phyloP scores from a whole-genome alignment of 2,329 filamentous ascomycete genomes.

The Chaetothyriales sp. region DNA sequence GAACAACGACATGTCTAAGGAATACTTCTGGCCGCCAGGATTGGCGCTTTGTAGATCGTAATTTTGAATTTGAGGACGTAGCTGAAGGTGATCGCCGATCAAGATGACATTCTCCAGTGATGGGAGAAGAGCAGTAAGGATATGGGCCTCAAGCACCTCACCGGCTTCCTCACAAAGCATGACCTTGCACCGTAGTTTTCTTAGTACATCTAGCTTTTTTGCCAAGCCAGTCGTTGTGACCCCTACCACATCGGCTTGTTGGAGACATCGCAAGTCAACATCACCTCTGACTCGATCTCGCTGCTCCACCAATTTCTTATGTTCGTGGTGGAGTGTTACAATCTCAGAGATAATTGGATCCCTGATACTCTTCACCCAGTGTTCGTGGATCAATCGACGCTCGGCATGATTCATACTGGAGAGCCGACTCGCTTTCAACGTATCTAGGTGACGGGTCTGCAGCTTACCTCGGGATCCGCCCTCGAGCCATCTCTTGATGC shows the following conservation, averaged over 20 bases:
- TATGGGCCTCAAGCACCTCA: slow-evolving; percentile 30
- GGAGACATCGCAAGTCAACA: slow-evolving; percentile 20
- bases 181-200: slow-evolving; percentile 29
- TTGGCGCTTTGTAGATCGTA: slow-evolving; percentile 26
- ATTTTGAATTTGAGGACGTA: slow-evolving; percentile 29
- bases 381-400: too few relatives aligned
- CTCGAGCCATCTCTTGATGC: too few relatives aligned
- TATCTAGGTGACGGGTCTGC: too few relatives aligned
- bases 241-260: slow-evolving; percentile 37
- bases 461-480: too few relatives aligned
- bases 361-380: too few relatives aligned
- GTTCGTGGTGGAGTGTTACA: too few relatives aligned
- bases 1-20: slow-evolving; percentile 39
- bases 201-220: slow-evolving; percentile 31
- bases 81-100: slow-evolving; percentile 34
- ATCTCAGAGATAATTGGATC: too few relatives aligned
- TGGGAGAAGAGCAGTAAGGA: slow-evolving; percentile 29
- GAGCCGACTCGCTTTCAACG: too few relatives aligned
- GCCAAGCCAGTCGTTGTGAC: slow-evolving; percentile 42
- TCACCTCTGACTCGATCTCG: too few relatives aligned
- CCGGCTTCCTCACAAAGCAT: slow-evolving; percentile 33
- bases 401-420: too few relatives aligned
- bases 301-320: too few relatives aligned
- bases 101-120: slow-evolving; percentile 30
- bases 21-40: slow-evolving; percentile 25